Evolutionary conservation across 2,329 filamentous ascomycete genomes (phyloP).

Genomic region (Penicillium sp.): DNA sequence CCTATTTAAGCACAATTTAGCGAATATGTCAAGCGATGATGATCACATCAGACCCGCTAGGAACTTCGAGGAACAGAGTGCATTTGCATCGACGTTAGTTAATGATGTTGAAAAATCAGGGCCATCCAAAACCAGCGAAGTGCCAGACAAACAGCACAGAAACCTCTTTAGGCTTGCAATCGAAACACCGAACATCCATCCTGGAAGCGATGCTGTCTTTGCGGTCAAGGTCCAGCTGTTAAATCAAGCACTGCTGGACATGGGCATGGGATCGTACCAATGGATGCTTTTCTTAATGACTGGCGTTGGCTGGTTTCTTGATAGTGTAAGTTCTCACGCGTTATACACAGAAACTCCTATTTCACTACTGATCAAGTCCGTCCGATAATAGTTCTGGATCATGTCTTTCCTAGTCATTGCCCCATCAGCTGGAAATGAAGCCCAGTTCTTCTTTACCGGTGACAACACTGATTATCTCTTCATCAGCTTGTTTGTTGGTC

Average conservation of each 20-base stretch:
- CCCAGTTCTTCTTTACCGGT: slow-evolving; percentile 21
- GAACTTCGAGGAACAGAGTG: slow-evolving; percentile 14
- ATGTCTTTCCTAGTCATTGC: slow-evolving; percentile 20
- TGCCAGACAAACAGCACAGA: slow-evolving; percentile 2
- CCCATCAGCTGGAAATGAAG: slow-evolving; percentile 21
- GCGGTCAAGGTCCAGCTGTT: slow-evolving; percentile 16
- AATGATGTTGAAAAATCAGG: slow-evolving; percentile 8
- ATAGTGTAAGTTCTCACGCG: slow-evolving; percentile 15
- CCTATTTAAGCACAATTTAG: background rate
- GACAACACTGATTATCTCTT: slow-evolving; percentile 19
- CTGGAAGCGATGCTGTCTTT: slow-evolving; percentile 12
- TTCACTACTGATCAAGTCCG: background rate
- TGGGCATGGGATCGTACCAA: slow-evolving; percentile 25
- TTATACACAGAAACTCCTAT: background rate
- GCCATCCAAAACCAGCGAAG: background rate
- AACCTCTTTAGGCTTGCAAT: background rate
- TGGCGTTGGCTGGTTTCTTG: slow-evolving; percentile 24
- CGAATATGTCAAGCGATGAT: background rate
- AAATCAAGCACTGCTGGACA: slow-evolving; percentile 22
- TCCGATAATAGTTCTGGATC: slow-evolving; percentile 21
- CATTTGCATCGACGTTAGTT: slow-evolving; percentile 10
- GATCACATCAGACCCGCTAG: background rate
- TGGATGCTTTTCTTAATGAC: slow-evolving; percentile 24
- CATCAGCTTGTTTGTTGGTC: slow-evolving; percentile 15
- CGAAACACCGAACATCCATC: background rate